Evolutionary conservation across 441 rosid genomes (phyloP), one percentile per base, ranked within the genome.

Genomic region (Geranium incanum): DNA sequence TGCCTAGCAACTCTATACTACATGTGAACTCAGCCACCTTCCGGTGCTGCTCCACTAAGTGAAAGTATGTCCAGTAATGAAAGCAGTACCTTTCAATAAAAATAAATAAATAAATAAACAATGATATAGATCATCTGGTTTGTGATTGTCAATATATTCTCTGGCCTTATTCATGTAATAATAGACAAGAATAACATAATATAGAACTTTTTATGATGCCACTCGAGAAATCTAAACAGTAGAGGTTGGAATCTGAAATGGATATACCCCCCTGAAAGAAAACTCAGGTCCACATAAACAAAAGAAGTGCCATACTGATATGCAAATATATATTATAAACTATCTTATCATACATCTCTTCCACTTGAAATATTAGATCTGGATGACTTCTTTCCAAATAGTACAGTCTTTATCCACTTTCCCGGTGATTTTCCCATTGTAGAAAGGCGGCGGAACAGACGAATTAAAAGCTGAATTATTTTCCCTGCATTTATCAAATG

Each of bases 341-440:
- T 41, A 63, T 64, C 79, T 76, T 78, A 84, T 83, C 70, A 33
- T 78, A 77, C 79, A 43, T 75, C 85, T 65, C 64, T 81, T 74
- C 77, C 86, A 74, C 86, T 85, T 16, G 90, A 86, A 73, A 87
- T 72, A 74, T 75, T 86, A 43, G 93, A 87, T 69, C 86, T 93
- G 0, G 94, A 85, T 57, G 93, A 84, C 70, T 85, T 89, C 90
- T 87, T 93, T 65, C 92, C 88, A 59, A 59, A 59, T 43, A 87
- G 77, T 59, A 91, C 71, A 36, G 84, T 81, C 89, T 85, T 93
- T 75, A 93, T 78, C 97, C 98, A 88, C 83, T 86, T 88, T 75
- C 84, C 89, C 33, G 90, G 89, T 18, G 87, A 82, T 79, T 82
- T 88, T 21, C 98, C 93, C 98, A 93, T 93, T 18, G 68, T 41